These are phyloP conservation scores for Tricholoma matsutake DNA, from an alignment of 768 basidiomycete species.

Conservation along the genomic window DNA sequence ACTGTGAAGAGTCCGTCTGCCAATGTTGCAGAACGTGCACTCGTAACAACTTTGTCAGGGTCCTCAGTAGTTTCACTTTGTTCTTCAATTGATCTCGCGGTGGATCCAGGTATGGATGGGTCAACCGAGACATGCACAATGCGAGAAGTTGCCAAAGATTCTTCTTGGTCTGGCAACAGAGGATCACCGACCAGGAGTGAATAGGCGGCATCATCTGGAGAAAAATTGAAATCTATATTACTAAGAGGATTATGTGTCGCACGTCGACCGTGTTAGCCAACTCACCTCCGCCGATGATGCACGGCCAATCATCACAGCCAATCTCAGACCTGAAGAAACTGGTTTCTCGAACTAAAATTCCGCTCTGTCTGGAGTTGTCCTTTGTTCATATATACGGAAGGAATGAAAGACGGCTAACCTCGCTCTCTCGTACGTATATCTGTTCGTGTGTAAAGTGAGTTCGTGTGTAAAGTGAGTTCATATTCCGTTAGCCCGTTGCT, in stretches of 20 bases:
- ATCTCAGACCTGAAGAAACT: slow-evolving; percentile 48
- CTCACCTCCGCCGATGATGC: slow-evolving; percentile 80
- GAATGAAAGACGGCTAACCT: slow-evolving; percentile 39
- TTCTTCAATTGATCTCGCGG: slow-evolving; percentile 24
- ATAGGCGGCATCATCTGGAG: slow-evolving; percentile 81
- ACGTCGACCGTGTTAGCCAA: neutral
- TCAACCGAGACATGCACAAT: slow-evolving; percentile 74
- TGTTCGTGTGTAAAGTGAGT: slow-evolving; percentile 14
- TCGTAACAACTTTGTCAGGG: slow-evolving; percentile 70
- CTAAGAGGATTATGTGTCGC: slow-evolving; percentile 3
- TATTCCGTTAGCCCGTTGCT: neutral
- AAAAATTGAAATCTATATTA: slow-evolving; percentile 81
- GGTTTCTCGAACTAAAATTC: slow-evolving; percentile 68
- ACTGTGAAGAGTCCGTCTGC: slow-evolving; percentile 70
- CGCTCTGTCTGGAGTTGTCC: slow-evolving; percentile 59
- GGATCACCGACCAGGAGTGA: slow-evolving; percentile 65
- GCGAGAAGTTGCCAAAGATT: slow-evolving; percentile 55
- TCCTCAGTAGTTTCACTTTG: slow-evolving; percentile 52
- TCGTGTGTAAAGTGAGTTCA: neutral
- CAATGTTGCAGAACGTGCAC: slow-evolving; percentile 56
- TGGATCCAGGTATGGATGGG: slow-evolving; percentile 39
- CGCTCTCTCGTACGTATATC: slow-evolving; percentile 82
- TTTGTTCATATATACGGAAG: neutral
- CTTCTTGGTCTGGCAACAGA: slow-evolving; percentile 52
- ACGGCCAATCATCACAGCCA: slow-evolving; percentile 60